A percentile compares a stretch with the other conserved stretches of the same genome.
Conservation (phyloP, 208 protist species). For the Leishmania martiniquensis region DNA sequence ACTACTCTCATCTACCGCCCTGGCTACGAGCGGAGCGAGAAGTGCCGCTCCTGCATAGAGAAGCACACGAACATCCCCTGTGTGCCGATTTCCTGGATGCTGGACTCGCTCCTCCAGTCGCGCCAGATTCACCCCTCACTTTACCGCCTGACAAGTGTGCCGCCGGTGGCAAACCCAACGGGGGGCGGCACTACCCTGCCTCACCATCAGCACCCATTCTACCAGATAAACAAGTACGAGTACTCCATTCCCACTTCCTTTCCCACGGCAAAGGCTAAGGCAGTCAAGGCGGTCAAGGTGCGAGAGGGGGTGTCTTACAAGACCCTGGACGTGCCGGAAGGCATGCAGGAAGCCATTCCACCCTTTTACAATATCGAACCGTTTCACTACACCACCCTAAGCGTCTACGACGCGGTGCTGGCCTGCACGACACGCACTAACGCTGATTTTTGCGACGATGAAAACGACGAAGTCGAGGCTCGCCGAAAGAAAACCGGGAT, state of each 20-base stretch:
- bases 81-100: slow-evolving; percentile 88
- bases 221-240: slow-evolving; percentile 80
- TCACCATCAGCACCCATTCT: slow-evolving; percentile 90
- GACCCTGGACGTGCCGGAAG: slow-evolving; percentile 19
- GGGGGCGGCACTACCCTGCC: slow-evolving; percentile 64
- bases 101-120: slow-evolving; percentile 89
- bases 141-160: slow-evolving; percentile 73
- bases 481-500: slow-evolving; percentile 46
- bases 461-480: slow-evolving; percentile 56
- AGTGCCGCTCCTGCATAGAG: slow-evolving; percentile 78
- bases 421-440: slow-evolving; percentile 33
- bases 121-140: slow-evolving; percentile 81
- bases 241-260: slow-evolving; percentile 82
- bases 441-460: slow-evolving; percentile 38
- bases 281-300: slow-evolving; percentile 10
- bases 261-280: slow-evolving; percentile 28
- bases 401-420: slow-evolving; percentile 65
- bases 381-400: slow-evolving; percentile 63
- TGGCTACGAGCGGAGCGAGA: slow-evolving; percentile 92
- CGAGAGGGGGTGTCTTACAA: slow-evolving; percentile 23
- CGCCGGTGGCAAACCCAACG: slow-evolving; percentile 74
- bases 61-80: slow-evolving; percentile 47
- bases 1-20: slow-evolving; percentile 84
- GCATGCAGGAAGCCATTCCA: slow-evolving; percentile 42
- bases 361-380: slow-evolving; percentile 70